Evolutionary conservation across 176 grass and related monocot genomes (phyloP).

Genomic region (Triticum turgidum): DNA sequence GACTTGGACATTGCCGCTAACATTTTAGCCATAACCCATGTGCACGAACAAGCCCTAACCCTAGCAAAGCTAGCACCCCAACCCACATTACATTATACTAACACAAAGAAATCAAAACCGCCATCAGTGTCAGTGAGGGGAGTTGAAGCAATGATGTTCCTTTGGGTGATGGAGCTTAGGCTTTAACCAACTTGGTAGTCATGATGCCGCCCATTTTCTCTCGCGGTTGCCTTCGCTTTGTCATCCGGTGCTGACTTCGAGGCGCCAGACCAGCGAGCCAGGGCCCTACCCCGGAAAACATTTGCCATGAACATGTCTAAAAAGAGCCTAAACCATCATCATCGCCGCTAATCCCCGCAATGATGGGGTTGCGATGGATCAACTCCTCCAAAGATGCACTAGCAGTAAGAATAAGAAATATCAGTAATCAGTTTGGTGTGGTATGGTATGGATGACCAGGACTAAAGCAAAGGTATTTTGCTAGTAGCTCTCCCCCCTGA

Average conservation of each 20-base stretch:
- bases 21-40: slow-evolving; percentile 15
- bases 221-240: slow-evolving; percentile 17
- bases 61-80: not conserved
- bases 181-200: slow-evolving; percentile 37
- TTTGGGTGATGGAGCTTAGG: slow-evolving; percentile 33
- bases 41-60: not conserved
- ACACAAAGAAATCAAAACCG: slow-evolving; percentile 40
- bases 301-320: slow-evolving; percentile 35
- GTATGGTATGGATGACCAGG: slow-evolving; percentile 3
- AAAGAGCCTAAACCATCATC: slow-evolving; percentile 2
- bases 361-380: slow-evolving; percentile 43
- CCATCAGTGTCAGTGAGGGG: slow-evolving; percentile 3
- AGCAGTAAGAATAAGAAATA: slow-evolving; percentile 15
- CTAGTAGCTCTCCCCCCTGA: not conserved
- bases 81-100: not conserved
- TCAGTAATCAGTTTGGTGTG: slow-evolving; percentile 24
- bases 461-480: slow-evolving; percentile 27
- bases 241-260: slow-evolving; percentile 34
- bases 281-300: slow-evolving; percentile 32
- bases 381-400: slow-evolving; percentile 35
- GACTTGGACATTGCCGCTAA: slow-evolving; percentile 8
- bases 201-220: slow-evolving; percentile 37
- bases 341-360: slow-evolving; percentile 27
- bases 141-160: slow-evolving; percentile 40
- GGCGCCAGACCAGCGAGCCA: slow-evolving; percentile 38